Conservation (phyloP, 2,329 filamentous ascomycete genomes). For the Alternaria brassicae region DNA sequence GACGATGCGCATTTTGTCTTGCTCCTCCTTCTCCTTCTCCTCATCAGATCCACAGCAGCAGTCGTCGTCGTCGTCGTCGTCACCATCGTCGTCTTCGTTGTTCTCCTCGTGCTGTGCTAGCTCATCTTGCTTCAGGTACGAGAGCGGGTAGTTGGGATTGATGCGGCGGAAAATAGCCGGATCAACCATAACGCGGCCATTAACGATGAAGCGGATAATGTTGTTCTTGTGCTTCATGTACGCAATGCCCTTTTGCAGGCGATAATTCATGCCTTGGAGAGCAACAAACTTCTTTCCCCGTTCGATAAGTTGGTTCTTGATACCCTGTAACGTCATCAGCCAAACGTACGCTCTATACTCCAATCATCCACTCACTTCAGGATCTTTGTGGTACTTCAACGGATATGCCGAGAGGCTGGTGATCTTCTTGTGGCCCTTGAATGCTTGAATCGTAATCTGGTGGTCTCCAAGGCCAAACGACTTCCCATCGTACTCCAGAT, state of each 20-base stretch:
- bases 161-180: conserved; percentile 81
- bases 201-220: conserved; percentile 81
- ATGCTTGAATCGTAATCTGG: conserved; percentile 72
- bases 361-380: conserved; percentile 51
- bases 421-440: conserved; percentile 84
- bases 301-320: conserved; percentile 73
- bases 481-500: conserved; percentile 89
- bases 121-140: conserved; percentile 75
- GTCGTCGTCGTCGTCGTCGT: conserved; percentile 56
- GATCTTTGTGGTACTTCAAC: conserved; percentile 78
- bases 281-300: conserved; percentile 84
- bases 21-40: conserved; percentile 39
- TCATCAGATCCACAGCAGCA: conserved; percentile 31
- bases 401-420: conserved; percentile 79
- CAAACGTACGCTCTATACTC: too few relatives aligned
- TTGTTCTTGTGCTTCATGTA: conserved; percentile 82
- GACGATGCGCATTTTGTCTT: conserved; percentile 48
- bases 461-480: conserved; percentile 78
- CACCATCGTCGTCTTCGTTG: conserved; percentile 46
- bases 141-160: conserved; percentile 84
- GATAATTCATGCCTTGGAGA: conserved; percentile 84
- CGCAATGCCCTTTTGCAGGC: conserved; percentile 81
- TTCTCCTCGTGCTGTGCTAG: conserved; percentile 64
- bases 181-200: conserved; percentile 88
- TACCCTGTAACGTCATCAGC: conserved; percentile 39